phyloP scores from a whole-genome alignment of 2,329 filamentous ascomycete species.

The Aspergillus latus region DNA sequence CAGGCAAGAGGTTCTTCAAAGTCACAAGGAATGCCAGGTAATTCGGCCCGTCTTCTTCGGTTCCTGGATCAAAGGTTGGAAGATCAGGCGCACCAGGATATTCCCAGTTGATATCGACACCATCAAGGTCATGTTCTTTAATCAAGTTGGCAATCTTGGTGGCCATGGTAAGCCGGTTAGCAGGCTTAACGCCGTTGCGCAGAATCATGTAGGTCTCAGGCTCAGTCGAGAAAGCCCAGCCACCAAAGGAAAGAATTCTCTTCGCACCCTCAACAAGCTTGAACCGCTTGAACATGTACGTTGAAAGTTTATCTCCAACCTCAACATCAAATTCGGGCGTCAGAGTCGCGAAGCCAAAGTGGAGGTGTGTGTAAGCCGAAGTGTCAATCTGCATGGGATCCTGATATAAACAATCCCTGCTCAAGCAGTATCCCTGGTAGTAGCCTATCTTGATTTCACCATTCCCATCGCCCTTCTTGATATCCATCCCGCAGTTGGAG shows the following conservation, averaged over 20 bases:
- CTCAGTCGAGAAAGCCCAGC: constrained; percentile 45
- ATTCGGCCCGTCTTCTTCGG: constrained; percentile 29
- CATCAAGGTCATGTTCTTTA: constrained; percentile 15
- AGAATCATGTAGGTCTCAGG: constrained; percentile 40
- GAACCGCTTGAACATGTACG: neutral
- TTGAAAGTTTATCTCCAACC: neutral
- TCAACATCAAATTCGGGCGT: neutral
- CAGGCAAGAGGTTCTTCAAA: constrained; percentile 16
- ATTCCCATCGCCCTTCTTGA: constrained; percentile 26
- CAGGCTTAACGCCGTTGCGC: constrained; percentile 31
- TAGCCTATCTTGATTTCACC: constrained; percentile 28
- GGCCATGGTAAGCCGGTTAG: constrained; percentile 11
- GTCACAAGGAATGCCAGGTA: constrained; percentile 34
- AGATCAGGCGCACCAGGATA: constrained; percentile 32
- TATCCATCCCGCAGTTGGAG: constrained; percentile 43
- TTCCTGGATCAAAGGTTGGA: constrained; percentile 34
- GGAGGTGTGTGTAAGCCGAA: constrained; percentile 33
- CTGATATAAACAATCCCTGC: constrained; percentile 30
- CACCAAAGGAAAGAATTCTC: constrained; percentile 45
- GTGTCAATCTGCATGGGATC: constrained; percentile 15
- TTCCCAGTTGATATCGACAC: constrained; percentile 17
- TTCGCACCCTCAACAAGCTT: neutral
- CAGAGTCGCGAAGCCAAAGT: constrained; percentile 38
- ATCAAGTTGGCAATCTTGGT: constrained; percentile 33
- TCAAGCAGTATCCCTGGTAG: constrained; percentile 32